phyloP scores from a whole-genome alignment of 768 basidiomycete species.

The Collybia sp. region DNA sequence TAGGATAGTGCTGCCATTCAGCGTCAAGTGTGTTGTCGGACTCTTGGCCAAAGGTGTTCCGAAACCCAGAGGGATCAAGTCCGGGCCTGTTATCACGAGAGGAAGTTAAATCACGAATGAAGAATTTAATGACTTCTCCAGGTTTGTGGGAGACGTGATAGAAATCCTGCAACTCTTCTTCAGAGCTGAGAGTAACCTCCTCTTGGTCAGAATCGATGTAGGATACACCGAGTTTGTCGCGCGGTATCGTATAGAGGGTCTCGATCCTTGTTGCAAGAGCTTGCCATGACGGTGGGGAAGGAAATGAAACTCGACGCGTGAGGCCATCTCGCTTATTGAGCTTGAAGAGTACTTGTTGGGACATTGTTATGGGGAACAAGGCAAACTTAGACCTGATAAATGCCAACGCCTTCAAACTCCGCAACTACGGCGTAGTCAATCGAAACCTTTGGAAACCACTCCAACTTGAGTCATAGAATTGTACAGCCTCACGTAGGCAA shows the following conservation, averaged over 20 bases:
- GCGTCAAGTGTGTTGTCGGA: slow-evolving; percentile 44
- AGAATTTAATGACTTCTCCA: slow-evolving; percentile 47
- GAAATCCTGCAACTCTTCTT: slow-evolving; percentile 75
- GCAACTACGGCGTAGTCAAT: slow-evolving; percentile 4
- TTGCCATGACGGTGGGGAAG: slow-evolving; percentile 47
- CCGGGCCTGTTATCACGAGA: slow-evolving; percentile 12
- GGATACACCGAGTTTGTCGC: slow-evolving; percentile 56
- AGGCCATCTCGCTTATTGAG: slow-evolving; percentile 49
- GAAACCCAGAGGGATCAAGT: slow-evolving; percentile 16
- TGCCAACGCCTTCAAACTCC: slow-evolving; percentile 10
- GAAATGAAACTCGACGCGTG: slow-evolving; percentile 58
- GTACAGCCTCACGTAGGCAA: not conserved
- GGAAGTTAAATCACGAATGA: slow-evolving; percentile 54
- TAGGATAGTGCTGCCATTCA: slow-evolving; percentile 61
- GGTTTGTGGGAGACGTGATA: slow-evolving; percentile 35
- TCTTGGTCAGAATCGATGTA: slow-evolving; percentile 74
- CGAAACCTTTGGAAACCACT: not conserved
- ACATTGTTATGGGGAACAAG: slow-evolving; percentile 29
- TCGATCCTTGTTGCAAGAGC: slow-evolving; percentile 52
- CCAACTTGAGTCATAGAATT: not conserved
- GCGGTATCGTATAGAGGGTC: slow-evolving; percentile 45
- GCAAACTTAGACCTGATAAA: not conserved
- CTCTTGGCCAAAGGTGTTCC: slow-evolving; percentile 57
- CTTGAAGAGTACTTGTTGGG: slow-evolving; percentile 55
- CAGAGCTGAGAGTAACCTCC: slow-evolving; percentile 70